Evolutionary conservation across 2,329 filamentous ascomycete species (phyloP), one percentile per base, ranked within the genome.

Genomic region (Ophioceras dolichostomum): DNA sequence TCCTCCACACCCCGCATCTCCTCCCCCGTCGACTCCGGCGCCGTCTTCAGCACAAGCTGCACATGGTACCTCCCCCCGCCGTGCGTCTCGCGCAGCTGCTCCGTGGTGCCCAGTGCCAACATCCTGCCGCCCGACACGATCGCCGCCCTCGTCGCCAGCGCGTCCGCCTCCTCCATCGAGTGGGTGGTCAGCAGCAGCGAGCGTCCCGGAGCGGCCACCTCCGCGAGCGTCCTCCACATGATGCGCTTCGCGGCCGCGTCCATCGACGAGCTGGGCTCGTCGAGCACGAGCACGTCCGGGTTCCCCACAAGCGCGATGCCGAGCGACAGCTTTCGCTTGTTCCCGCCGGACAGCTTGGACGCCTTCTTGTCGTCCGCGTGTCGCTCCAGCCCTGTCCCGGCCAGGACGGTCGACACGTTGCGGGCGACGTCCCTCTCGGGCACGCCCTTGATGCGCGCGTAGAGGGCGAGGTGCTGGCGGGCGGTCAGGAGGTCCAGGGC

Each of bases 221-320:
- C 70, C 4, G 75, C 73, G 1, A 95, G 67, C 0, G 86, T 94
- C 40, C 76, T 75, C 89, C 89, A 95, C 83, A 96, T 94, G 46
- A 93, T 72, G 30, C 89, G 73, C 57, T 95, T 95, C 0, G 85
- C 80, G 0, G 85, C 86, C 0, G 88, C 87, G 49, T 96, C 89
- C 63, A 95, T 83, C 1, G 88, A 87, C 0, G 80, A 87, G 1
- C 76, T 83, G 0, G 89, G 89, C 53, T 95, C 89, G 51, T 96
- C 89, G 2, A 95, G 77, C 0, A 95, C 67, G 1, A 96, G 64
- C 0, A 94, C 87, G 0, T 79, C 76, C 0, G 88, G 88, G 48
- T 95, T 94, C 4, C 88, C 89, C 72, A 94, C 94, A 2, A 96
- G 63, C 0, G 88, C 88, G 39, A 95, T 94, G 4, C 83, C 88